Evolutionary conservation across 805 yeast species (phyloP).

Genomic region (Clavispora vitiphila): DNA sequence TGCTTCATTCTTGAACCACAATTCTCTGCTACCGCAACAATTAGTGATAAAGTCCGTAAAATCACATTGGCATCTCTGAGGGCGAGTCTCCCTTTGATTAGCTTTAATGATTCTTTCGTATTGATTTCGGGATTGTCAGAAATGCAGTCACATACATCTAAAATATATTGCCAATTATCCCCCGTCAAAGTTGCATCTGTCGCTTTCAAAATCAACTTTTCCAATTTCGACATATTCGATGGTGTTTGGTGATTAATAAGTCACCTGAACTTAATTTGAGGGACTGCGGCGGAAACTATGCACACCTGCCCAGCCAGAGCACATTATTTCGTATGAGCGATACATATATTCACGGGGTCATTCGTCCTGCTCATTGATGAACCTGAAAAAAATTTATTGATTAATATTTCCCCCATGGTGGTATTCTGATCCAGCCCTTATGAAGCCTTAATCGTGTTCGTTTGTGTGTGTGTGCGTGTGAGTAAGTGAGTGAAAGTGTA

Average conservation of each 20-base stretch:
- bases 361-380: too few relatives aligned
- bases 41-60: slow-evolving; percentile 31
- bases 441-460: too few relatives aligned
- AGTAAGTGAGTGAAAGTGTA: too few relatives aligned
- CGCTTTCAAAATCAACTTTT: slow-evolving; percentile 27
- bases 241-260: not conserved
- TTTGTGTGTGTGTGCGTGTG: too few relatives aligned
- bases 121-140: slow-evolving; percentile 33
- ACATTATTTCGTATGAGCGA: too few relatives aligned
- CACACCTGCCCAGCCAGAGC: not conserved
- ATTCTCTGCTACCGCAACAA: slow-evolving; percentile 38
- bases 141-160: slow-evolving; percentile 38
- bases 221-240: slow-evolving; percentile 10
- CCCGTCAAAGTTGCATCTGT: slow-evolving; percentile 38
- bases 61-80: slow-evolving; percentile 38
- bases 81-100: slow-evolving; percentile 20
- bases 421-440: too few relatives aligned
- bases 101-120: slow-evolving; percentile 28
- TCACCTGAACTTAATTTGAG: not conserved
- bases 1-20: slow-evolving; percentile 43
- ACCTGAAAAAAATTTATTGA: too few relatives aligned
- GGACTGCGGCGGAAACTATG: not conserved
- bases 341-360: too few relatives aligned
- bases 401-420: too few relatives aligned
- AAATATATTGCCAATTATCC: slow-evolving; percentile 41